Base-by-base conservation (phyloP, 768 basidiomycete species). In the Boletus reticuloceps region DNA sequence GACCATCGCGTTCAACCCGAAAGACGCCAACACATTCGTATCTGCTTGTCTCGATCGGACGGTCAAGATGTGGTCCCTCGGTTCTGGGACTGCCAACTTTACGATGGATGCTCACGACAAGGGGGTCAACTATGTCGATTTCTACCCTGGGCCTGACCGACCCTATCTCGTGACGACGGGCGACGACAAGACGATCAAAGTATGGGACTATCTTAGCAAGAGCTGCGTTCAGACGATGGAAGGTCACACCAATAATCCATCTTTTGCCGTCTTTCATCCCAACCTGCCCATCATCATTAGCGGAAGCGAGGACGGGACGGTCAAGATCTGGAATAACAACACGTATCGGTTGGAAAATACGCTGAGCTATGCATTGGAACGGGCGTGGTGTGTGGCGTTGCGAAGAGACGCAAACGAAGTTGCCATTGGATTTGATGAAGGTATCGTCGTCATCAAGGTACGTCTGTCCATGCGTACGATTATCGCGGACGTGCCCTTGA, bases 131-230 rank as follows among this genome's bases (percentile, higher is more conserved):
- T 98, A 91, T 61, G 94, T 99, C 66, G 95, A 98, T 67, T 98
- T 98, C 75, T 98, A 98, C 64, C 94, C 96, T 5, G 96, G 95
- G 47, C 86, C 94, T 3, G 96, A 99, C 75, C 94, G 91, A 67
- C 97, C 97, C 0, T 99, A 98, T 69, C 82, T 99, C 48, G 89
- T 98, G 36, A 98, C 97, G 12, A 91, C 91, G 3, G 94, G 95
- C 51, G 97, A 98, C 72, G 97, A 99, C 80, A 90, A 94, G 77
- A 90, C 90, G 4, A 89, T 99, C 75, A 98, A 98, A 68, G 85
- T 98, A 47, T 99, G 96, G 96, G 96, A 99, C 76, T 98, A 98
- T 74, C 88, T 96, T 60, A 89, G 88, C 79, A 99, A 98, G 75
- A 94, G 91, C 56, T 98, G 95, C 65, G 92, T 99, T 11, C 95